Percentiles rank a stretch among this genome's conserved stretches.
phyloP scores from a whole-genome alignment of 2,329 filamentous ascomycete species.

The Ophiostoma perfectum region DNA sequence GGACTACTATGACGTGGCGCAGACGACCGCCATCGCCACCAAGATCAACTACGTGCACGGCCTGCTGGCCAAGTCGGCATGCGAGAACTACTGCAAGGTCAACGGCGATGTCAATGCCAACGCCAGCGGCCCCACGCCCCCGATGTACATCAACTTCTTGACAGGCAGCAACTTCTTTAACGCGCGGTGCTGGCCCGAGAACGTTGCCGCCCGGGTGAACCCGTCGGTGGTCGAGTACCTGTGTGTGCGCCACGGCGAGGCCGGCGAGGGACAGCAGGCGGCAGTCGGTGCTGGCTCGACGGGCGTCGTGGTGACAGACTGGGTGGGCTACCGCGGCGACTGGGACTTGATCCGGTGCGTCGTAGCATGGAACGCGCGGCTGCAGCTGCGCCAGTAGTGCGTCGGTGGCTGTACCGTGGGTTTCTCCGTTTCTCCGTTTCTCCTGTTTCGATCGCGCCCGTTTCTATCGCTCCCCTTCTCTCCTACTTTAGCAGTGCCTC shows the following conservation, averaged over 20 bases:
- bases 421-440: neutral
- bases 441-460: neutral
- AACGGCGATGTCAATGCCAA: neutral
- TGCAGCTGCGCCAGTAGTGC: conserved; percentile 45
- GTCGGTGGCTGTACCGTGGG: neutral
- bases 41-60: conserved; percentile 71
- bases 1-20: conserved; percentile 86
- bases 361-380: conserved; percentile 80
- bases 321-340: conserved; percentile 79
- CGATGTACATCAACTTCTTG: conserved; percentile 86
- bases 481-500: too few relatives aligned
- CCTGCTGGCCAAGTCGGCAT: conserved; percentile 69
- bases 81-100: conserved; percentile 37
- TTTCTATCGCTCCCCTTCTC: too few relatives aligned
- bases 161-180: conserved; percentile 94
- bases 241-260: conserved; percentile 51
- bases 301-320: conserved; percentile 87
- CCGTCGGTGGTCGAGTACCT: conserved; percentile 63
- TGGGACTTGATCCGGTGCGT: conserved; percentile 88
- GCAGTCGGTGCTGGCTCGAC: conserved; percentile 67
- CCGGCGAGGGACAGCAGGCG: conserved; percentile 46
- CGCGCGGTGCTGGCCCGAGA: conserved; percentile 84
- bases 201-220: conserved; percentile 82
- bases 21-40: conserved; percentile 67
- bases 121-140: conserved; percentile 35